Evolutionary conservation across 768 basidiomycete genomes (phyloP).

Genomic region (Porpolomopsis calyptriformis): DNA sequence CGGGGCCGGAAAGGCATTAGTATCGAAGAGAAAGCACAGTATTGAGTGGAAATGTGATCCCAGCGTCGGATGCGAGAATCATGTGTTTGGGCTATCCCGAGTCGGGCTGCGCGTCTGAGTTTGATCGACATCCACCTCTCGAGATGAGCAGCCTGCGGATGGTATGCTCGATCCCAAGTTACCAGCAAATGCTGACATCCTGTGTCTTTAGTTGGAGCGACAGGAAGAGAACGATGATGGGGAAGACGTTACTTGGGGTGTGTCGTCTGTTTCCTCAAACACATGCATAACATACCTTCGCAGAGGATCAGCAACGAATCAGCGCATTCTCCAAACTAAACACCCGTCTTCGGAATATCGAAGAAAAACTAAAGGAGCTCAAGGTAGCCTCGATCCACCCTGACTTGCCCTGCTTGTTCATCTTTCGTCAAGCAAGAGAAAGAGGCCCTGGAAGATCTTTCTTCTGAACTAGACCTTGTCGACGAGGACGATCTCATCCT

Average conservation of each 20-base stretch:
- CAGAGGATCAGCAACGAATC: constrained; percentile 84
- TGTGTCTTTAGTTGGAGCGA: constrained; percentile 46
- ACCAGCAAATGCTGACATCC: background rate
- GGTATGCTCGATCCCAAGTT: background rate
- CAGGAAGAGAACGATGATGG: constrained; percentile 69
- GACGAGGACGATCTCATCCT: constrained; percentile 76
- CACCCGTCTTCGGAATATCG: constrained; percentile 57
- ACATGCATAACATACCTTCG: background rate
- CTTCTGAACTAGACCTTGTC: constrained; percentile 78
- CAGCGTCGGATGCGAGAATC: too few species aligned
- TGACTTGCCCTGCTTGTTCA: constrained; percentile 6
- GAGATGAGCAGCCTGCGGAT: background rate
- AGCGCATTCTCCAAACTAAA: constrained; percentile 89
- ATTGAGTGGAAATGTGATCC: background rate
- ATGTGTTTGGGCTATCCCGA: too few species aligned
- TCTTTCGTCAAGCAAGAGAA: constrained; percentile 75
- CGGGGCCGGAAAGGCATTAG: background rate
- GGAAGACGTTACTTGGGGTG: constrained; percentile 81
- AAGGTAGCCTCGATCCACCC: constrained; percentile 40
- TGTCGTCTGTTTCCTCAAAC: constrained; percentile 15
- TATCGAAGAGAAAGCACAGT: background rate
- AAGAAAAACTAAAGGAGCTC: constrained; percentile 60
- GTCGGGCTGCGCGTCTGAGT: too few species aligned
- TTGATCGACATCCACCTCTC: too few species aligned
- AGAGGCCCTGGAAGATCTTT: constrained; percentile 84